Evolutionary conservation across 495 filamentous ascomycete species (phyloP), one percentile per base, ranked within the genome.

Genomic region (Aspergillus biplanus): DNA sequence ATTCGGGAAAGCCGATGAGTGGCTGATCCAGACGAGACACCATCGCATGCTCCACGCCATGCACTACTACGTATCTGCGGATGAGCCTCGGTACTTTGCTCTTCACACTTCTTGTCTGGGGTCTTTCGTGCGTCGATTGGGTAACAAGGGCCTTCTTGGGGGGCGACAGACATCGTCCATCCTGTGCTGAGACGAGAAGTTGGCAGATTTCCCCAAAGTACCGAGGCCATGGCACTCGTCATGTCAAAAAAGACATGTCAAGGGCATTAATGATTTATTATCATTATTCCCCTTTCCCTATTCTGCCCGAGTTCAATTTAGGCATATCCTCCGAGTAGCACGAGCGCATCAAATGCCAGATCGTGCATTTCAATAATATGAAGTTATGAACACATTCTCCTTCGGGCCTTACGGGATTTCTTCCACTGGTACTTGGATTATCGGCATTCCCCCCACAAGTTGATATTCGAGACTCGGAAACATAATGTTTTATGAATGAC

Each of bases 41-140:
- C 31, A 53, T 33, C 42, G 27, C 35, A 15, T 27, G 56, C 52
- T 59, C 64, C 66, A 68, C 59, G 58, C 61, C 52, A 64, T 18
- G 31, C 21, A 32, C 39, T 49, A 67, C 42, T 52, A 12, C 47
- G 52, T 27, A 27, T 27, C 21, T 27, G 21, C 13, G n/a, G 37
- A 61, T 50, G 58, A 57, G 67, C 72, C 72, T 74, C 72, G 72
- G 72, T 69, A 68, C 52, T 58, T 65, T 52, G 59, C 58, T 13
- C 37, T 50, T 15, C 32, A 57, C 33, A 53, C 37, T 31, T 54
- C 44, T 33, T 44, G 58, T 52, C 50, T 61, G 32, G 21, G 21
- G 21, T 27, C 21, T 27, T 27, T 27, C 21, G 21, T 27, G 21
- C 21, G 1, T 27, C 21, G 21, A 27, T 27, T 27, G 21, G 21